Evolutionary conservation across 495 filamentous ascomycete genomes (phyloP), one percentile per base, ranked within the genome.

Genomic region (Talaromyces ruber): DNA sequence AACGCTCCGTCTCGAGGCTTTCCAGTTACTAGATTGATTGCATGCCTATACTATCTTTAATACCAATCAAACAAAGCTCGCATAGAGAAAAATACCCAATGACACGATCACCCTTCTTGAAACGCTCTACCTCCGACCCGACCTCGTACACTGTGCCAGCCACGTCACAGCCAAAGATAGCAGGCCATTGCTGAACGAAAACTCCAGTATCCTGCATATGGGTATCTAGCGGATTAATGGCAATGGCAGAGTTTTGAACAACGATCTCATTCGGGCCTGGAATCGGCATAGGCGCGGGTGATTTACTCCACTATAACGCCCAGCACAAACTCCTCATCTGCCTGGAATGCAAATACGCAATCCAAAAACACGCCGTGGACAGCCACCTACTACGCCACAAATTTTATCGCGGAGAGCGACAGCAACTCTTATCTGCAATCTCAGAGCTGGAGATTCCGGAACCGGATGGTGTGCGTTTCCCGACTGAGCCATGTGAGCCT

Each of bases 11-110:
- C 68, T 62, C 71, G 64, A 59, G 71, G 70, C 50, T 67, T 64
- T 62, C 79, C 55, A 79, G 85, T 64, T 62, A 77, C 12, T 77
- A 88, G 65, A 72, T 81, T 62, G 82, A 86, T 67, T 84, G 84
- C 18, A 82, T 87, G 82, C 75, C 86, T 70, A 79, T 25, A 6
- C 22, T 26, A 6, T n/a, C 24, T 22, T 54, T 25, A 54, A 5
- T 16, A 54, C 51, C 18, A 52, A 6, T 52, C 21, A 22, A 52
- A 52, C 18, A 52, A 52, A 0, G 18, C 2, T 52, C 22, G 47
- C 9, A 59, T 0, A 11, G 24, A 43, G 58, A 45, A 0, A 28
- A 68, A 52, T 66, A 73, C 64, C 73, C 78, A 55, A 76, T 64
- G 25, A 81, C 76, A 34, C 79, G 76, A 62, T 80, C 73, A 8